phyloP scores from a whole-genome alignment of 441 rosid genomes.

The Pelargonium citronellum region DNA sequence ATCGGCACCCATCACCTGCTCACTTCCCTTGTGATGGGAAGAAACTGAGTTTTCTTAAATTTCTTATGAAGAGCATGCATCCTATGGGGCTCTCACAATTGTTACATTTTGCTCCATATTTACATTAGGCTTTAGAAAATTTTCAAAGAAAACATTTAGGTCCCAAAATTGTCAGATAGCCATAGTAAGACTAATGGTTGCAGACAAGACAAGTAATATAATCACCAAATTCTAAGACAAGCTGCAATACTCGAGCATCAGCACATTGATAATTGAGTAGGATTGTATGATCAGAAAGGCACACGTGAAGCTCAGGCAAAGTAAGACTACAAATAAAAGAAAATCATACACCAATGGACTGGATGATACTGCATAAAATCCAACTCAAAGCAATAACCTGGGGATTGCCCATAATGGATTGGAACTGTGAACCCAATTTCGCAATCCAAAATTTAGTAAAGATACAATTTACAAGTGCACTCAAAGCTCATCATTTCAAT shows the following conservation, averaged over 20 bases:
- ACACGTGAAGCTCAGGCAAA: constrained; percentile 11
- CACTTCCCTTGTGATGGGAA: constrained; percentile 58
- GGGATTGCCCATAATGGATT: background rate
- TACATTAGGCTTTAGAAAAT: constrained; percentile 18
- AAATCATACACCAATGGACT: no score
- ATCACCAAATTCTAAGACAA: constrained; percentile 17
- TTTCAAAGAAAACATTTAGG: constrained; percentile 16
- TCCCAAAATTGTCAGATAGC: constrained; percentile 19
- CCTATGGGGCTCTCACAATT: constrained; percentile 31
- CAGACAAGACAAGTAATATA: constrained; percentile 19
- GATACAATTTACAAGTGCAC: background rate
- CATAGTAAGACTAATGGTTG: constrained; percentile 11
- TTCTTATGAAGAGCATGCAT: constrained; percentile 31
- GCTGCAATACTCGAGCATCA: constrained; percentile 21
- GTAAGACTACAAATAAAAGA: constrained; percentile 9
- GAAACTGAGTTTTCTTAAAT: constrained; percentile 37
- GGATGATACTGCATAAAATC: background rate
- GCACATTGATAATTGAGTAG: background rate
- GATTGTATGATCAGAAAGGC: background rate
- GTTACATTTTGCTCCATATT: constrained; percentile 21
- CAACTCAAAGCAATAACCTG: background rate
- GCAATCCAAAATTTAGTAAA: background rate
- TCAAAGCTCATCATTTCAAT: background rate
- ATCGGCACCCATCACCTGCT: constrained; percentile 68
- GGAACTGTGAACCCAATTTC: background rate